Evolutionary conservation across 2,329 filamentous ascomycete genomes (phyloP), one percentile per base, ranked within the genome.

Genomic region (Atkinsonella hypoxylon): DNA sequence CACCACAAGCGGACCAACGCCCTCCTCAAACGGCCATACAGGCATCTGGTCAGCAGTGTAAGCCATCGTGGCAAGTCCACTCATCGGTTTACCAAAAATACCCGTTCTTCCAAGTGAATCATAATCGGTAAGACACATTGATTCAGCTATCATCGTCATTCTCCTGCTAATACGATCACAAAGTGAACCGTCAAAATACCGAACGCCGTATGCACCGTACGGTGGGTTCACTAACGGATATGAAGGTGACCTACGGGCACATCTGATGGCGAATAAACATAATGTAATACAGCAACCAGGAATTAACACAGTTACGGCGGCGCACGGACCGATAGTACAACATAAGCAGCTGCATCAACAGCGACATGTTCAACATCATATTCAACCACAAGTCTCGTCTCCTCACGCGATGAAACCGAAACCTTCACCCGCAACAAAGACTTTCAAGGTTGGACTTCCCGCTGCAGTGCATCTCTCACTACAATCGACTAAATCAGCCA

Each of bases 151-250:
- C 3, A 4, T 47, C 5, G 20, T 12, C 42, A 4, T 8, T 34
- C 9, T 12, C 40, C 42, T 53, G 41, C 53, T 66, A 54, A 63
- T 46, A 9, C 20, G 9, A 45, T 12, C 26, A 31, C n/a, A 4
- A 53, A 78, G 76, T 64, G 75, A 78, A 53, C 67, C 75, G 6
- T 69, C 72, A 8, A 74, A 74, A 49, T 82, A 83, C 53, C 72
- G 76, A 47, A 81, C 77, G 4, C 80, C 80, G 1, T 83, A 83
- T 58, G 71, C 75, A 15, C 67, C 70, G 1, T 72, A 68, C 65
- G 74, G 76, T 22, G 79, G 78, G 0, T 82, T 82, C 56, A 79
- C 75, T 34, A 82, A 82, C 53, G 78, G 77, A 4, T 81, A 81
- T 51, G 76, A 81, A 61, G 76, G 75, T 18, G 74, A 74, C 45